These are phyloP conservation scores for Ramicandelaber brevisporus DNA, from an alignment of 192 early-diverging fungal genomes.

Conservation along the genomic window DNA sequence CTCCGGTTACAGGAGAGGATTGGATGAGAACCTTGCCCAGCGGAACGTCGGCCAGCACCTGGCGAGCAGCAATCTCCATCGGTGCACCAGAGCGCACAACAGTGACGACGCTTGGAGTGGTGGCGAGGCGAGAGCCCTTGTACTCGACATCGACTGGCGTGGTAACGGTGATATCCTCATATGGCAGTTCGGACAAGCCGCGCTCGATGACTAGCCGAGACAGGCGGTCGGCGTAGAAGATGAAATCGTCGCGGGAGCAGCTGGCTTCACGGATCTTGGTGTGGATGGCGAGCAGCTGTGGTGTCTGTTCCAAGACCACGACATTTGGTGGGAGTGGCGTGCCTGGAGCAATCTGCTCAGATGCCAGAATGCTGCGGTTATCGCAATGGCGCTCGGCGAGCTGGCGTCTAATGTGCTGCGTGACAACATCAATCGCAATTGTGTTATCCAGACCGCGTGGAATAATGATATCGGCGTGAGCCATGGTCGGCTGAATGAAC, in stretches of 20 bases:
- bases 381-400: slow-evolving; percentile 49
- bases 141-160: slow-evolving; percentile 34
- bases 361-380: too few species aligned
- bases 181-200: slow-evolving; percentile 33
- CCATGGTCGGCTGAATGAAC: slow-evolving; percentile 75
- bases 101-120: slow-evolving; percentile 36
- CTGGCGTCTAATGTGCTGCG: slow-evolving; percentile 67
- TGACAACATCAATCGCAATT: slow-evolving; percentile 76
- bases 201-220: slow-evolving; percentile 63
- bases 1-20: slow-evolving; percentile 45
- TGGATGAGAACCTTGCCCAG: slow-evolving; percentile 85
- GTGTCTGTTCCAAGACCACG: slow-evolving; percentile 16
- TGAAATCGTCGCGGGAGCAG: slow-evolving; percentile 59
- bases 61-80: slow-evolving; percentile 68
- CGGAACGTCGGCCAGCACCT: slow-evolving; percentile 51
- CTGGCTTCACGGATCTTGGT: slow-evolving; percentile 52
- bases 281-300: slow-evolving; percentile 34
- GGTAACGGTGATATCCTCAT: slow-evolving; percentile 13
- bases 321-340: slow-evolving; percentile 5
- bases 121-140: slow-evolving; percentile 13
- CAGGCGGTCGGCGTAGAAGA: slow-evolving; percentile 77
- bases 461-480: slow-evolving; percentile 81
- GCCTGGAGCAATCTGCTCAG: slow-evolving; percentile 6
- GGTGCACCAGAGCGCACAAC: slow-evolving; percentile 72
- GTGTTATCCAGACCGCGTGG: slow-evolving; percentile 76